Evolutionary conservation across 108 stramenopile genomes (phyloP), one percentile per base, ranked within the genome.

Genomic region (Cyclotella sp.): DNA sequence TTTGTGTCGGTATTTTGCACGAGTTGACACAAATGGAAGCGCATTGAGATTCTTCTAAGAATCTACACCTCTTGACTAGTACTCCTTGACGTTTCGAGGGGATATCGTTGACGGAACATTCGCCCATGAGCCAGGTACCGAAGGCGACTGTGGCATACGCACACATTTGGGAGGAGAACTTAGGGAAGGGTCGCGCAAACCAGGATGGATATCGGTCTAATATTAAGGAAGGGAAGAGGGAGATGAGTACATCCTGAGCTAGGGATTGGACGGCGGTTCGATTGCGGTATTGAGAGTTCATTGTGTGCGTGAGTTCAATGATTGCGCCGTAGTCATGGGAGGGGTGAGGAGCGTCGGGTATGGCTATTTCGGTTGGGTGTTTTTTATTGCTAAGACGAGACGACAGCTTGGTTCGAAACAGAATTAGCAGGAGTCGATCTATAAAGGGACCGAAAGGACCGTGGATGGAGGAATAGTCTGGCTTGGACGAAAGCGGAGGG

Each of bases 1-100:
- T 86, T 71, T 98, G 93, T 24, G 97, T 98, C 0, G 97, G 97
- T 60, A 98, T 86, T 81, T 98, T 98, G 75, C 97, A 98, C 0
- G 84, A 74, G 73, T 98, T 98, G 68, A 98, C 92, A 78, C 97
- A 98, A 3, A 97, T 81, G 9, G 87, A 89, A 1, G 96, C 97
- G 76, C 97, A 98, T 16, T 88, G 90, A 8, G 89, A 83, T 55
- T 94, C 92, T 66, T 98, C 97, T 26, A 98, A 73, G 68, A 94
- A 98, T 28, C 97, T 91, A 85, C 97, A 98, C 47, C 97, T 90
- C 66, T 96, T 92, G 14, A 98, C 95, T 22, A 93, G 51, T 34
- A 97, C 73, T 29, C 94, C 93, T 63, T 95, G 94, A 27, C 81
- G 63, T 68, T 86, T 84, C 16, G 67, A 88, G 29, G 78, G 86